Percentiles rank a stretch among this genome's conserved stretches.
phyloP scores from a whole-genome alignment of 306 rosid species.

The Prunus mira region DNA sequence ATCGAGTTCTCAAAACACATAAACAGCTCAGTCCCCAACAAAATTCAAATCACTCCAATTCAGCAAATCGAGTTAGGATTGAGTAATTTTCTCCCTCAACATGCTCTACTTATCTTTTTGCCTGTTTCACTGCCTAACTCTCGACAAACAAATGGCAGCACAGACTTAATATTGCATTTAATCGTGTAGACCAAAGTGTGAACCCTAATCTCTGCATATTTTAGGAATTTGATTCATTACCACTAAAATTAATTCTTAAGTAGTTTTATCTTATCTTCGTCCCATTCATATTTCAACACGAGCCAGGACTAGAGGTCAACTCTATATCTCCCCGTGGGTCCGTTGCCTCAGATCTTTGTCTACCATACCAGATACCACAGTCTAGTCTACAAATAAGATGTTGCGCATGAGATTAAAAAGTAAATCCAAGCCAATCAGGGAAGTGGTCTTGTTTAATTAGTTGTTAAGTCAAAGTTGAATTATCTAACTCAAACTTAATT shows the following conservation, averaged over 20 bases:
- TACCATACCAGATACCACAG: no score
- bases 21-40: constrained; percentile 1
- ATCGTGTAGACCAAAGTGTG: not conserved
- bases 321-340: no score
- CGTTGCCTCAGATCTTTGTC: no score
- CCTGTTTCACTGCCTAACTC: not conserved
- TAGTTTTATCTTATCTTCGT: no score
- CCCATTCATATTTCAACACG: no score
- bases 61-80: not conserved
- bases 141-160: not conserved
- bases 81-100: not conserved
- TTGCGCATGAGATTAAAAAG: not conserved
- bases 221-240: no score
- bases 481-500: no score
- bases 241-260: no score
- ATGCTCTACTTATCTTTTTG: not conserved
- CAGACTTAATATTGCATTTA: not conserved
- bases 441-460: no score
- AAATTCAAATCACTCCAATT: not conserved
- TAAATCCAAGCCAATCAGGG: no score
- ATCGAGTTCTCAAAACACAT: not conserved
- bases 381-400: not conserved
- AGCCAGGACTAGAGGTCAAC: no score
- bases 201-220: not conserved
- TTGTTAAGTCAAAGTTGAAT: no score